phyloP scores from a whole-genome alignment of 768 basidiomycete species.

The Suillus spraguei region DNA sequence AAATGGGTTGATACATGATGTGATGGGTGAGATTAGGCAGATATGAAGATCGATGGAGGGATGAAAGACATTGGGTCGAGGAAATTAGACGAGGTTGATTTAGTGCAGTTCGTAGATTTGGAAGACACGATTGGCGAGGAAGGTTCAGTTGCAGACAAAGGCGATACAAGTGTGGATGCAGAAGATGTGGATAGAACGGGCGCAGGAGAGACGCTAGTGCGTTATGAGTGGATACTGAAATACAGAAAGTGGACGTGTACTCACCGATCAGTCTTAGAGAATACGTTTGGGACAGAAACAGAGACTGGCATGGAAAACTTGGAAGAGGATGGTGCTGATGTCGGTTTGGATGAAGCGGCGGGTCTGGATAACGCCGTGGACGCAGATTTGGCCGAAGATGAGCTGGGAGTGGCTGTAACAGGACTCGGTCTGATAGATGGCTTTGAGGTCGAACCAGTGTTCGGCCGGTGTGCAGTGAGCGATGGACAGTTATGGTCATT shows the following conservation, averaged over 20 bases:
- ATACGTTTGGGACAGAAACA: constrained; percentile 34
- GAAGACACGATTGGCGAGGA: neutral
- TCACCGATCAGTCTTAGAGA: constrained; percentile 66
- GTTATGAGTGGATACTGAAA: constrained; percentile 67
- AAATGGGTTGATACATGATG: neutral
- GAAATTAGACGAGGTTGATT: neutral
- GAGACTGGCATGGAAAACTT: constrained; percentile 14
- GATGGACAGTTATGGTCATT: constrained; percentile 62
- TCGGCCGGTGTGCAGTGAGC: constrained; percentile 14
- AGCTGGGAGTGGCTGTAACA: constrained; percentile 21
- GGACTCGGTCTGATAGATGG: neutral
- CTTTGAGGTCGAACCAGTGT: neutral
- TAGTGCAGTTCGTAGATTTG: neutral
- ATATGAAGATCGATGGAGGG: constrained; percentile 68
- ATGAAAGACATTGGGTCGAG: constrained; percentile 51
- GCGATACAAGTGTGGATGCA: constrained; percentile 22
- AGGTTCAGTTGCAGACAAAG: constrained; percentile 39
- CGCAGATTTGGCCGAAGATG: constrained; percentile 14
- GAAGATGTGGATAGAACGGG: constrained; percentile 23
- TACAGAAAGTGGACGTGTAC: constrained; percentile 32
- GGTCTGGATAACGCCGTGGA: neutral
- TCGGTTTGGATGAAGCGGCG: constrained; percentile 4
- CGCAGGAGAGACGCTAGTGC: constrained; percentile 45
- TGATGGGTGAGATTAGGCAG: constrained; percentile 48
- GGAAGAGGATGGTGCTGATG: constrained; percentile 15